A percentile compares a stretch with the other conserved stretches of the same genome.
These are phyloP conservation scores for Cyberlindnera lachancei DNA, from an alignment of 805 yeast genomes.

Conservation along the genomic window DNA sequence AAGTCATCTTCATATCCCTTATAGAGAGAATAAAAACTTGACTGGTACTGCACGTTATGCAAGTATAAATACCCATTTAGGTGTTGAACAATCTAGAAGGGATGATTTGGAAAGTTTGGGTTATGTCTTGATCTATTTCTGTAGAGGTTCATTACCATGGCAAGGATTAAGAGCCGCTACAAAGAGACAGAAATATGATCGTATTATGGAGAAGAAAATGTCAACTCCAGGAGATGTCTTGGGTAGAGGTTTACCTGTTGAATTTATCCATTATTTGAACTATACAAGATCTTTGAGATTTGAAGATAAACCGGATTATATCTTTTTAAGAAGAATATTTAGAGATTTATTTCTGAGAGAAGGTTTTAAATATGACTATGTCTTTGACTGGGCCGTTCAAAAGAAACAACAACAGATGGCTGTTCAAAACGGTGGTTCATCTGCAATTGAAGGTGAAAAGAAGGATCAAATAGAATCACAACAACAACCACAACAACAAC, in stretches of 20 bases:
- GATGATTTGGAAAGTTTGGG: slow-evolving; percentile 95
- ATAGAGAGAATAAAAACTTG: slow-evolving; percentile 90
- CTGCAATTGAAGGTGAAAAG: slow-evolving; percentile 3
- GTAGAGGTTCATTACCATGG: slow-evolving; percentile 97
- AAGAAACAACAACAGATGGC: slow-evolving; percentile 50
- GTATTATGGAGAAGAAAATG: slow-evolving; percentile 92
- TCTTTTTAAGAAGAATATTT: slow-evolving; percentile 78
- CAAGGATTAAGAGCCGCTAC: slow-evolving; percentile 97
- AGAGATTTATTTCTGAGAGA: slow-evolving; percentile 85
- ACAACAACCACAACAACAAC: slow-evolving; percentile 11
- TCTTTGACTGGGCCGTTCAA: slow-evolving; percentile 94
- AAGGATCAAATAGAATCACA: slow-evolving; percentile 9
- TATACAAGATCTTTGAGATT: slow-evolving; percentile 87
- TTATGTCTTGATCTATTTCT: slow-evolving; percentile 87
- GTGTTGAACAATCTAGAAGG: slow-evolving; percentile 93
- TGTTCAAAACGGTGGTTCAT: slow-evolving; percentile 15
- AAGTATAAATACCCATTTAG: slow-evolving; percentile 89
- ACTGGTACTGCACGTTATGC: slow-evolving; percentile 99
- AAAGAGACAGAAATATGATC: slow-evolving; percentile 93
- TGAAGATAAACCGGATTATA: slow-evolving; percentile 95
- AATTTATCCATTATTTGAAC: slow-evolving; percentile 76
- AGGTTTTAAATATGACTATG: slow-evolving; percentile 85
- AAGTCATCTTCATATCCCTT: slow-evolving; percentile 91
- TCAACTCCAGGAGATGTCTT: slow-evolving; percentile 79
- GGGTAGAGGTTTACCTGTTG: slow-evolving; percentile 87